phyloP scores from a whole-genome alignment of 2,329 filamentous ascomycete genomes.

The Stenocarpella maydis region DNA sequence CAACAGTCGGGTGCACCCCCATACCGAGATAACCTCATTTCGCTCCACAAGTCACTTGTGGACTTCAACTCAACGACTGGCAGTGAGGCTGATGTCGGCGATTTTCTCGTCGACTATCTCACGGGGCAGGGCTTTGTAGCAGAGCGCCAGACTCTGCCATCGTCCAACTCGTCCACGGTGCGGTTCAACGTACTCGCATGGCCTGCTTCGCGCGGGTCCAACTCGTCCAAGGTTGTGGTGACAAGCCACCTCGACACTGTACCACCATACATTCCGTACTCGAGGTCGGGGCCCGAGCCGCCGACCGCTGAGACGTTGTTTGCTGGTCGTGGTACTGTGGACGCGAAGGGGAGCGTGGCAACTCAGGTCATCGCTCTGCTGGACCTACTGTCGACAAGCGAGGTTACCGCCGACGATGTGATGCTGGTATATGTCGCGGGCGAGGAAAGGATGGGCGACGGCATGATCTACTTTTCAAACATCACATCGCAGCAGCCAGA shows the following conservation, averaged over 20 bases:
- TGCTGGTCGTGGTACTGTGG: constrained; percentile 77
- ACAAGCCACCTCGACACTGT: constrained; percentile 85
- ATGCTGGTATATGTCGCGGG: constrained; percentile 77
- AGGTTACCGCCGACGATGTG: constrained; percentile 54
- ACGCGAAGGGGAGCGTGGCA: constrained; percentile 74
- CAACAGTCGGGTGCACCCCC: constrained; percentile 43
- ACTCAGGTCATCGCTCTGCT: constrained; percentile 75
- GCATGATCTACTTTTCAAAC: constrained; percentile 65
- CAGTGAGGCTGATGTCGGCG: constrained; percentile 72
- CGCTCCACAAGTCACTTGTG: constrained; percentile 77
- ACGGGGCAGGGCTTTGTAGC: constrained; percentile 38
- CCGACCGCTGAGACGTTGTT: constrained; percentile 49
- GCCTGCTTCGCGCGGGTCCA: constrained; percentile 52
- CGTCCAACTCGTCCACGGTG: neutral
- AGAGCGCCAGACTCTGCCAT: constrained; percentile 9
- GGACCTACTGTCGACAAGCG: constrained; percentile 53
- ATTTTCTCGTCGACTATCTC: constrained; percentile 75
- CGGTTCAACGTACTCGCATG: constrained; percentile 83
- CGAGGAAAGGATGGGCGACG: constrained; percentile 82
- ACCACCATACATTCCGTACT: constrained; percentile 76
- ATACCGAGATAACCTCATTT: constrained; percentile 64
- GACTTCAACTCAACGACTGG: constrained; percentile 75
- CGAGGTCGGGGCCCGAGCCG: constrained; percentile 56
- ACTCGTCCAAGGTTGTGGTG: constrained; percentile 63
- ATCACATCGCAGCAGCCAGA: constrained; percentile 52